Evolutionary conservation across 1,284 basidiomycete species (phyloP).

Genomic region (Schizopora paradoxa): DNA sequence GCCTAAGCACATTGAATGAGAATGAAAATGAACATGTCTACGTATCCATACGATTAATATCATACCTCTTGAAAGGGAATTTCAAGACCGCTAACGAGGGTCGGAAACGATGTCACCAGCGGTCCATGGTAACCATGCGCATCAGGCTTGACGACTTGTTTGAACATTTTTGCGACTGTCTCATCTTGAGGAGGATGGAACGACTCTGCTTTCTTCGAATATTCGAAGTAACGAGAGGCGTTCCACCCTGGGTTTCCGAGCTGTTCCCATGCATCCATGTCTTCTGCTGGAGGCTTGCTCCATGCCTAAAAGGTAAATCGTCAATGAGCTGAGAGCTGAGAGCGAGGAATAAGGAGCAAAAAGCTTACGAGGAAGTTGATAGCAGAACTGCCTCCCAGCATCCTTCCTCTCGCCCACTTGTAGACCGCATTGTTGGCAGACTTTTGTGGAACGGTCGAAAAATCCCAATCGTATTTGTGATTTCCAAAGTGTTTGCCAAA

Average conservation of each 20-base stretch:
- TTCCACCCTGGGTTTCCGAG: conserved; percentile 29
- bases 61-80: conserved; percentile 10
- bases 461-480: conserved; percentile 28
- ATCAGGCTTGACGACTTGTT: conserved; percentile 7
- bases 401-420: conserved; percentile 26
- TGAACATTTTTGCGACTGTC: conserved; percentile 1
- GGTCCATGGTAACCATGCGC: conserved; percentile 10
- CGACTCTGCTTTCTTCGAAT: conserved; percentile 23
- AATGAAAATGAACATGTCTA: no score
- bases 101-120: conserved; percentile 10
- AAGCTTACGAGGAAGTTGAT: conserved; percentile 15
- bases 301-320: conserved; percentile 19
- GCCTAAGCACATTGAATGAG: conserved; percentile 7
- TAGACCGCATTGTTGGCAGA: conserved; percentile 13
- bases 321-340: no score
- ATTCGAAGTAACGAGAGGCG: conserved; percentile 22
- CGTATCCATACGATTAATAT: no score
- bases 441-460: conserved; percentile 26
- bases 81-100: conserved; percentile 1
- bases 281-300: conserved; percentile 24
- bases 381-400: conserved; percentile 28
- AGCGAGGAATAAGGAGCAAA: no score
- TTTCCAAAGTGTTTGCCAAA: conserved; percentile 23
- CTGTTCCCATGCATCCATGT: conserved; percentile 24
- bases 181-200: conserved; percentile 10